phyloP scores from a whole-genome alignment of 1,139 yeast species.

The Scheffersomyces illinoinensis region DNA sequence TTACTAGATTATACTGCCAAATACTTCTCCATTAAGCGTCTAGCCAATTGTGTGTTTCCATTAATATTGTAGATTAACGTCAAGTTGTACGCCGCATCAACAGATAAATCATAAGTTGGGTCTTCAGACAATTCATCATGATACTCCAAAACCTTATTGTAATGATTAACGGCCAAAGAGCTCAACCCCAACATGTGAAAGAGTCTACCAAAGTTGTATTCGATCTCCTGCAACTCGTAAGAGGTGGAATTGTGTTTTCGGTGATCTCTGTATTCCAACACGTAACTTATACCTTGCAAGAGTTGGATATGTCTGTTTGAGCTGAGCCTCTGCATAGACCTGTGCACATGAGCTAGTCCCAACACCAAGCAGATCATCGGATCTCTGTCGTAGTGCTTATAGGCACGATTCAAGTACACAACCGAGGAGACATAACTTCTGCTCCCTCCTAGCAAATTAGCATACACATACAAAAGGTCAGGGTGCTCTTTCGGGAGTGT shows the following conservation, averaged over 20 bases:
- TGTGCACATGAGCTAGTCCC: constrained; percentile 82
- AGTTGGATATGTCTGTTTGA: constrained; percentile 84
- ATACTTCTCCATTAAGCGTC: constrained; percentile 61
- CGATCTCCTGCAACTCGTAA: constrained; percentile 72
- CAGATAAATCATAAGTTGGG: constrained; percentile 53
- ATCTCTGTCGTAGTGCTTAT: constrained; percentile 64
- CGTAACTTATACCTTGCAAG: constrained; percentile 78
- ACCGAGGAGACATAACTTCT: constrained; percentile 80
- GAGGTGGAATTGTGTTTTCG: constrained; percentile 36
- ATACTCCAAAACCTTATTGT: constrained; percentile 59
- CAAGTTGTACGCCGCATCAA: constrained; percentile 86
- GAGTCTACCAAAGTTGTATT: constrained; percentile 80
- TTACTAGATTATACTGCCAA: constrained; percentile 32
- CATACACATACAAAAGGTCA: constrained; percentile 72
- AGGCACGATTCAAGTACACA: constrained; percentile 64
- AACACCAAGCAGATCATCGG: constrained; percentile 75
- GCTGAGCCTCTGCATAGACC: constrained; percentile 90
- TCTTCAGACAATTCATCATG: constrained; percentile 28
- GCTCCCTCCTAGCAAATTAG: constrained; percentile 78
- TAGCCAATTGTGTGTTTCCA: constrained; percentile 70
- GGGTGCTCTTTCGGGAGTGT: constrained; percentile 59
- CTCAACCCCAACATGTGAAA: constrained; percentile 82
- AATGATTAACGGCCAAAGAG: constrained; percentile 70
- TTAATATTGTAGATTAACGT: constrained; percentile 70
- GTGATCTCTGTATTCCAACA: constrained; percentile 67